Evolutionary conservation across 73 alveolate species (phyloP).

Genomic region (Paramecium pentaurelia): DNA sequence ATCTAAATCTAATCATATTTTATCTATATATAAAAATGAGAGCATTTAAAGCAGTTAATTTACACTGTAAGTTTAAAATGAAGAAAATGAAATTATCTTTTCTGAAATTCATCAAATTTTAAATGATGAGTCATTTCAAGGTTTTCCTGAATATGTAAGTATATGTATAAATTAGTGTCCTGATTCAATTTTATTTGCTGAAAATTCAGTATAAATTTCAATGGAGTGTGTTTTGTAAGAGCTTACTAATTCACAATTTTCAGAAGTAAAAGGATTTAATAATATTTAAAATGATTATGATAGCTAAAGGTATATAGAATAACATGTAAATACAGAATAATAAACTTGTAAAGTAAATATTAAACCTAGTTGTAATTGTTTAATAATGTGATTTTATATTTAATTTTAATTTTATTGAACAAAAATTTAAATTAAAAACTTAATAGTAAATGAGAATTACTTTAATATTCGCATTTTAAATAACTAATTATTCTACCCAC

Average conservation of each 20-base stretch:
- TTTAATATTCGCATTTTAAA: too few species aligned
- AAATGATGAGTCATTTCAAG: neutral
- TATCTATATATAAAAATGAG: neutral
- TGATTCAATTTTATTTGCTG: neutral
- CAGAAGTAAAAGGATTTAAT: neutral
- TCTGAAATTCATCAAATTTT: neutral
- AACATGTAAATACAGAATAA: neutral
- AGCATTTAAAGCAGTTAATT: neutral
- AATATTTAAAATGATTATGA: neutral
- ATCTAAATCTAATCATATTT: neutral
- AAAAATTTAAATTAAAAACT: neutral
- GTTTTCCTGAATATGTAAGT: neutral
- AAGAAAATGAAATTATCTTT: neutral
- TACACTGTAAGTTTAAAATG: neutral
- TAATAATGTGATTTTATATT: neutral
- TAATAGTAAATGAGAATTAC: too few species aligned
- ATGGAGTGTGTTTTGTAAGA: neutral
- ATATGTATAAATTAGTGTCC: neutral
- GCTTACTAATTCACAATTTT: neutral
- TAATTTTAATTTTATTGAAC: neutral
- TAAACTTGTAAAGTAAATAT: neutral
- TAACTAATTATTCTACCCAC: neutral
- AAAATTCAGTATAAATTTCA: neutral
- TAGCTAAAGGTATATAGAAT: neutral
- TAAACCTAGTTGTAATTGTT: neutral